These are phyloP conservation scores for Cephalotrichum gorgonifer DNA, from an alignment of 2,329 filamentous ascomycete genomes.

Conservation along the genomic window DNA sequence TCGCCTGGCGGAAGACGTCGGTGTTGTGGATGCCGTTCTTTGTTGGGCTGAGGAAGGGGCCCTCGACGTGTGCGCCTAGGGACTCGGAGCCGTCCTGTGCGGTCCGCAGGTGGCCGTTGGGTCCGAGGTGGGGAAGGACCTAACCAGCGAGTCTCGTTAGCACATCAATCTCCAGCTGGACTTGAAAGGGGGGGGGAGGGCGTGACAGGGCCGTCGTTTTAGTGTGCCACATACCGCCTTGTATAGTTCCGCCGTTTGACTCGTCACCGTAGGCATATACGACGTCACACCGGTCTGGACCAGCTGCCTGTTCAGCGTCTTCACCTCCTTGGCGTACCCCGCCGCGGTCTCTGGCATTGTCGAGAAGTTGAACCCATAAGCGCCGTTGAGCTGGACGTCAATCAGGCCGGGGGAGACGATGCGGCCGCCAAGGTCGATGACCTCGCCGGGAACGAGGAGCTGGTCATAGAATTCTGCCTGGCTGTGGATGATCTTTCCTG, in stretches of 20 bases:
- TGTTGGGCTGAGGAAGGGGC: constrained; percentile 71
- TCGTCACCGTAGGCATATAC: constrained; percentile 78
- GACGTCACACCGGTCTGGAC: constrained; percentile 76
- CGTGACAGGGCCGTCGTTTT: too few species aligned
- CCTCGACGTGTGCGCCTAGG: constrained; percentile 83
- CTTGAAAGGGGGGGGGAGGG: not conserved
- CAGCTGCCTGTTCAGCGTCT: constrained; percentile 59
- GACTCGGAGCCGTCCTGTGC: constrained; percentile 70
- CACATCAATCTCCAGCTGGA: not conserved
- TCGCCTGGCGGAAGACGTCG: constrained; percentile 56
- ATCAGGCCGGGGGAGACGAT: constrained; percentile 82
- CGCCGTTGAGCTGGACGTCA: constrained; percentile 85
- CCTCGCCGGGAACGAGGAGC: constrained; percentile 57
- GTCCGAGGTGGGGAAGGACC: constrained; percentile 67
- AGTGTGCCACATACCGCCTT: constrained; percentile 43
- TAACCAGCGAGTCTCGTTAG: constrained; percentile 18
- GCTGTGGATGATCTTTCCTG: constrained; percentile 71
- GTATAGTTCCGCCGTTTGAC: constrained; percentile 72
- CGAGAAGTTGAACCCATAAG: constrained; percentile 88
- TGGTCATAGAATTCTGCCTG: constrained; percentile 60
- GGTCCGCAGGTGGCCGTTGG: constrained; percentile 50
- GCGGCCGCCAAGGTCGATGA: constrained; percentile 70
- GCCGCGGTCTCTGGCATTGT: constrained; percentile 58
- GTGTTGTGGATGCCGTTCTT: constrained; percentile 82
- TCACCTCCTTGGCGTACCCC: constrained; percentile 63